Evolutionary conservation across 164 flowering plant genomes (phyloP), one percentile per base, ranked within the genome.

Genomic region (Chimonanthus salicifolius): DNA sequence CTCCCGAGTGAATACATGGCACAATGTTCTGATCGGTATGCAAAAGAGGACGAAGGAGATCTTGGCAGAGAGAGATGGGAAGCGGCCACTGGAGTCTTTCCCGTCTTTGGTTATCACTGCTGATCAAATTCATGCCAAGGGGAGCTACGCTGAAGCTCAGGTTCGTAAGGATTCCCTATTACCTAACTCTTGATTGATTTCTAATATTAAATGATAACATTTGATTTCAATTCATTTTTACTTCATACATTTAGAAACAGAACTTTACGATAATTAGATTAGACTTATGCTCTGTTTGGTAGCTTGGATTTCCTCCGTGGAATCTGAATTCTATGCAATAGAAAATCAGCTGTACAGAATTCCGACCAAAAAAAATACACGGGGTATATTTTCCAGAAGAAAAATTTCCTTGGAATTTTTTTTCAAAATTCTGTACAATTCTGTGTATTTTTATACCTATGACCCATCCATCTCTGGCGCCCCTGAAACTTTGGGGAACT

Each of bases 81-180:
- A 76, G 79, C 78, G 80, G 5, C 78, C 77, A 3, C 82, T 84
- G 5, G 92, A 91, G 67, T 84, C 88, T 48, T 92, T 94, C 71
- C 98, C 98, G 1, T 91, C 97, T 10, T 74, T 94, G 76, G 83
- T 92, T 9, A 78, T 94, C 9, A 81, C 84, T 3, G 78, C 85
- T 0, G 88, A 90, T 66, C 87, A 86, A 6, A 77, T 93, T 62
- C 70, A 63, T 33, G 33, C 33, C 0, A 86, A 89, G 77, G 99
- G 99, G 47, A 89, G 90, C 82, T 95, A 85, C 76, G 99, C 99
- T 20, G 92, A 91, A 79, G 89, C 99, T 74, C 99, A 95, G 97
- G 99, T 95, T 78, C 64, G 82, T 21, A 49, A 71, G 9, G 15
- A 10, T 16, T 65, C 47, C 45, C 68, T 45, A 11, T 66, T 45